Base-by-base conservation (phyloP, 225 moss, liverwort and hornwort genomes). In the Bryum argenteum region DNA sequence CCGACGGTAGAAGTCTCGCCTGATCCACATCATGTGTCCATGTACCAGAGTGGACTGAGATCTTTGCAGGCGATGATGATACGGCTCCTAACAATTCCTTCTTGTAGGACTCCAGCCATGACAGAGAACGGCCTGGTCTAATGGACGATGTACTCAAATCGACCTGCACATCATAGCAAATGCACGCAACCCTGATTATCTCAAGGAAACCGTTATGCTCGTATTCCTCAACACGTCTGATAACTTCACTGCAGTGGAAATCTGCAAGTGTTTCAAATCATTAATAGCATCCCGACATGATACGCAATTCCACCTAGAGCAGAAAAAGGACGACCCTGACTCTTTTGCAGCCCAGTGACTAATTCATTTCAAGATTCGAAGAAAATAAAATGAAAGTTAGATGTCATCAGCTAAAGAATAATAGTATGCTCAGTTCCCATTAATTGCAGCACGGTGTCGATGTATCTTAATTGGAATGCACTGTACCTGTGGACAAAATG, bases 21-120 rank as follows among this genome's bases (percentile, higher is more conserved):
- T 94, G 94, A 55, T 91, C 87, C 61, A 91, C 24, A 70, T 94
- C 94, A 86, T 94, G 91, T 66, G 90, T 83, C 94, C 94, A 94
- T 74, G 88, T 91, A 44, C 91, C 94, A 55, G 86, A 85, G 73
- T 94, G 94, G 45, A 94, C 91, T 56, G 41, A 58, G 62, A 94
- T 91, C 51, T 84, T 82, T 44, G 94, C 91, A 43, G 84, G 78
- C 43, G 94, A 91, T 20, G 75, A 61, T 21, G 78, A 83, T 12
- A 94, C 91, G 17, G 94, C 81, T 65, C 72, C 73, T 58, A 91
- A 78, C 45, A 94, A 41, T 58, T 87, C 86, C 70, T 90, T 78
- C 57, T 88, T 90, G 11, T 77, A 94, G 7, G 68, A 53, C 55
- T 80, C 76, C 48, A 91, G 88, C 94, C 94, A 91, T 21, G 58